Percentiles rank a stretch among this genome's conserved stretches.
These are phyloP conservation scores for Ceratobasidium sp. DNA, from an alignment of 1,284 basidiomycete genomes.

Conservation along the genomic window DNA sequence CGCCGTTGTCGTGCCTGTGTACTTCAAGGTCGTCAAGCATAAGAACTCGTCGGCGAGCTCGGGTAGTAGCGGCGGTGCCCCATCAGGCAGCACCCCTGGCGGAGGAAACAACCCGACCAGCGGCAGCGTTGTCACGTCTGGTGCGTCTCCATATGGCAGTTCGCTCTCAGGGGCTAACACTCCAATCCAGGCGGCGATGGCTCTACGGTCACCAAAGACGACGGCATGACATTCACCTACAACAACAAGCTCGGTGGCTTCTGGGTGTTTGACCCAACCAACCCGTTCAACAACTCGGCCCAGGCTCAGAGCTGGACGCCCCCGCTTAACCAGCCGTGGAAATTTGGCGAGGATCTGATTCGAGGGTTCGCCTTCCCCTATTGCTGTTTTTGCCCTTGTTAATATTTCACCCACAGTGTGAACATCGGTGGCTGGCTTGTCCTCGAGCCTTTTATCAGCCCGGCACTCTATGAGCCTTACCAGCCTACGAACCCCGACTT, in stretches of 20 bases:
- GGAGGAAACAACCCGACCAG: constrained; percentile 45
- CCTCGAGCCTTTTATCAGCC: constrained; percentile 65
- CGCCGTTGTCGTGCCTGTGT: constrained; percentile 47
- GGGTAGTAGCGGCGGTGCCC: constrained; percentile 3
- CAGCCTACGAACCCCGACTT: constrained; percentile 46
- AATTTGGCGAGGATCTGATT: constrained; percentile 71
- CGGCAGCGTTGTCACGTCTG: constrained; percentile 26
- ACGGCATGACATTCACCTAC: constrained; percentile 59
- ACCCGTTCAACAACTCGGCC: constrained; percentile 79
- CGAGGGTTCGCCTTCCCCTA: constrained; percentile 63
- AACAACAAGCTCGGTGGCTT: constrained; percentile 59
- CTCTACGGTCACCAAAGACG: constrained; percentile 55
- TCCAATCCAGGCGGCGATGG: constrained; percentile 55
- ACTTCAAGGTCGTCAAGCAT: constrained; percentile 47
- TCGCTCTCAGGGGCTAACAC: constrained; percentile 15
- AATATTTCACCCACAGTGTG: constrained; percentile 51
- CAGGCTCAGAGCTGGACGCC: constrained; percentile 78
- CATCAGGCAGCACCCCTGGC: neutral
- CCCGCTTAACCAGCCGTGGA: constrained; percentile 75
- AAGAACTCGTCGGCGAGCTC: constrained; percentile 20
- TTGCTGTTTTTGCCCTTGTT: neutral
- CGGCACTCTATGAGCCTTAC: constrained; percentile 59
- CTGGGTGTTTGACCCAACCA: constrained; percentile 66
- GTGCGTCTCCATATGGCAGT: neutral
- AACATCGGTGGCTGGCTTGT: constrained; percentile 66